A percentile compares a stretch with the other conserved stretches of the same genome.
phyloP scores from a whole-genome alignment of 768 basidiomycete genomes.

The Xerocomus brunneocitrinus region DNA sequence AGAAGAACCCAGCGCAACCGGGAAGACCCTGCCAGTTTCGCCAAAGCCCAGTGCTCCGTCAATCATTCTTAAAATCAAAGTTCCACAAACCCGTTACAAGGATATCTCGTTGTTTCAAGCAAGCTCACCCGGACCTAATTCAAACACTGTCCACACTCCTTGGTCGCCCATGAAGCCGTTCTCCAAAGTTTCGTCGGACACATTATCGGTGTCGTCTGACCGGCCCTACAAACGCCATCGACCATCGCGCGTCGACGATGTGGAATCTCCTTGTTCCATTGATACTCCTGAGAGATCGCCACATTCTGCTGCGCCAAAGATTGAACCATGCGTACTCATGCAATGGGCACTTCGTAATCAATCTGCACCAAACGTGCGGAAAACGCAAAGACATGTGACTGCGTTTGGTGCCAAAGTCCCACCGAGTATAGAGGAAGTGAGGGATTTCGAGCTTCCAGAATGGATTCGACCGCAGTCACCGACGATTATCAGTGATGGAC shows the following conservation, averaged over 20 bases:
- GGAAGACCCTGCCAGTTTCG: constrained; percentile 8
- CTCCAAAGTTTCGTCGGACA: constrained; percentile 29
- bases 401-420: constrained; percentile 64
- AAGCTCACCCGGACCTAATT: constrained; percentile 17
- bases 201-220: constrained; percentile 25
- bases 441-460: constrained; percentile 54
- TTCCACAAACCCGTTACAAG: constrained; percentile 26
- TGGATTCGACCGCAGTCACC: constrained; percentile 40
- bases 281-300: constrained; percentile 17
- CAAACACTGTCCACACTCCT: constrained; percentile 9
- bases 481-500: constrained; percentile 2
- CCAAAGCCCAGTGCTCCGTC: constrained; percentile 19
- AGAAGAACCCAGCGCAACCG: constrained; percentile 12
- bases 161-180: constrained; percentile 24
- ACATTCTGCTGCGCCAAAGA: constrained; percentile 12
- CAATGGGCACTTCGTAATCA: constrained; percentile 49
- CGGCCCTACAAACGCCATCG: constrained; percentile 30
- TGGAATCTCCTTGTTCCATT: constrained; percentile 24
- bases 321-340: constrained; percentile 37
- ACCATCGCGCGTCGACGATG: constrained; percentile 13
- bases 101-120: constrained; percentile 9
- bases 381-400: constrained; percentile 48
- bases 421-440: constrained; percentile 39
- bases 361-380: constrained; percentile 39
- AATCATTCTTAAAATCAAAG: constrained; percentile 34